These are phyloP conservation scores for Paramecium sonneborni DNA, from an alignment of 73 alveolate species.

Conservation along the genomic window DNA sequence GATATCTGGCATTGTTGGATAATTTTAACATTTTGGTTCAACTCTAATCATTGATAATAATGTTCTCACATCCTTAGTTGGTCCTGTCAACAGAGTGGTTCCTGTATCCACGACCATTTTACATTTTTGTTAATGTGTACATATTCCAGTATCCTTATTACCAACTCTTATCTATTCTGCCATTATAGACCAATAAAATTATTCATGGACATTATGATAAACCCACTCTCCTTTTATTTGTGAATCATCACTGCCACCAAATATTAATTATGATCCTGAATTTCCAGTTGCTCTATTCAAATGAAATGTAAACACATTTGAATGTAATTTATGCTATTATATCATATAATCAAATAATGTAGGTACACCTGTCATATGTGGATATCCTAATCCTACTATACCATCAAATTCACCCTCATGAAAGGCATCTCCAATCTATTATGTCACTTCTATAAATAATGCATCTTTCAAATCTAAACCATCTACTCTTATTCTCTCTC, in stretches of 20 bases:
- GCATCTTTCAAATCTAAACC: constrained; percentile 62
- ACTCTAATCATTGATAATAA: constrained; percentile 60
- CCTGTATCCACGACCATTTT: constrained; percentile 71
- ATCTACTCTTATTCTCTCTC: constrained; percentile 62
- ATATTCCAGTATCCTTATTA: constrained; percentile 52
- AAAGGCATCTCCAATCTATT: constrained; percentile 65
- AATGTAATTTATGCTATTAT: constrained; percentile 42
- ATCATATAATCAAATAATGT: constrained; percentile 60
- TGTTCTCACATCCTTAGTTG: constrained; percentile 57
- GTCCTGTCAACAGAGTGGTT: constrained; percentile 72
- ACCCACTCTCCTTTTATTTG: constrained; percentile 62
- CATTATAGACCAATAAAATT: constrained; percentile 71
- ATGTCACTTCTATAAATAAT: constrained; percentile 64
- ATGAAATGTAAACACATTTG: constrained; percentile 64
- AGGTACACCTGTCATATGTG: constrained; percentile 67
- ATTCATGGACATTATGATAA: constrained; percentile 60
- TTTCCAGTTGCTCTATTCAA: constrained; percentile 64
- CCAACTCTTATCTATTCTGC: constrained; percentile 68
- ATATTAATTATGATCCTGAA: constrained; percentile 61
- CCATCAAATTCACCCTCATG: constrained; percentile 65
- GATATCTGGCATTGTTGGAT: constrained; percentile 56
- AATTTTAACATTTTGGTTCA: constrained; percentile 49
- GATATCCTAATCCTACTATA: constrained; percentile 67
- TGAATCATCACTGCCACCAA: constrained; percentile 61
- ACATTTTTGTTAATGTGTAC: constrained; percentile 54